Conservation (phyloP, 352 stramenopile species). For the Pythium phragmiticola region DNA sequence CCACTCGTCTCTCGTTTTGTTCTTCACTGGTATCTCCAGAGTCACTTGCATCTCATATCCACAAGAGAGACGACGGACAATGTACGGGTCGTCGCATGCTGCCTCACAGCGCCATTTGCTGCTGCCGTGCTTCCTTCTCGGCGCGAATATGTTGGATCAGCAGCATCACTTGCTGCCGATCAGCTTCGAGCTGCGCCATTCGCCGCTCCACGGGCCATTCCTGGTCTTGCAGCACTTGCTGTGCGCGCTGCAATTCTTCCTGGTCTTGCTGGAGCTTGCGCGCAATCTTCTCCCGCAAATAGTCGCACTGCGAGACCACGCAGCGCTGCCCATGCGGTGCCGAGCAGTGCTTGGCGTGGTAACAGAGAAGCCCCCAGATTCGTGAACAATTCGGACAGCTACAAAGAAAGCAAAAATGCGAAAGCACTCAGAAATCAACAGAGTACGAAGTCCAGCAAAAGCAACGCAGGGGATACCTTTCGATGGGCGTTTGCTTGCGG, state of each 20-base stretch:
- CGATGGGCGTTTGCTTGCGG: slow-evolving; percentile 65
- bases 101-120: slow-evolving; percentile 18
- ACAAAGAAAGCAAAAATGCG: slow-evolving; percentile 2
- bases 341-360: slow-evolving; percentile 74
- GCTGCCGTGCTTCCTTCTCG: slow-evolving; percentile 44
- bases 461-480: slow-evolving; percentile 45
- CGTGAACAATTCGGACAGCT: slow-evolving; percentile 82
- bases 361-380: slow-evolving; percentile 87
- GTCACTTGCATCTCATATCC: too few species aligned
- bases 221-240: slow-evolving; percentile 42
- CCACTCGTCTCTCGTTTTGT: too few species aligned
- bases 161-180: slow-evolving; percentile 72
- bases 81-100: too few species aligned
- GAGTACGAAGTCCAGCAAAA: not conserved
- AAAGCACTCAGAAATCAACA: not conserved
- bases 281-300: slow-evolving; percentile 82
- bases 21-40: too few species aligned
- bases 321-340: slow-evolving; percentile 57
- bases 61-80: too few species aligned
- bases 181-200: slow-evolving; percentile 77
- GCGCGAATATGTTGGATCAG: slow-evolving; percentile 76
- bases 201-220: slow-evolving; percentile 79
- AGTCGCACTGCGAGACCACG: slow-evolving; percentile 84
- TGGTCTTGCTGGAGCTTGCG: slow-evolving; percentile 66
- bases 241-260: slow-evolving; percentile 55